A percentile compares a stretch with the other conserved stretches of the same genome.
Evolutionary conservation across 2,329 filamentous ascomycete species (phyloP).

Genomic region (Penicillium sp.): DNA sequence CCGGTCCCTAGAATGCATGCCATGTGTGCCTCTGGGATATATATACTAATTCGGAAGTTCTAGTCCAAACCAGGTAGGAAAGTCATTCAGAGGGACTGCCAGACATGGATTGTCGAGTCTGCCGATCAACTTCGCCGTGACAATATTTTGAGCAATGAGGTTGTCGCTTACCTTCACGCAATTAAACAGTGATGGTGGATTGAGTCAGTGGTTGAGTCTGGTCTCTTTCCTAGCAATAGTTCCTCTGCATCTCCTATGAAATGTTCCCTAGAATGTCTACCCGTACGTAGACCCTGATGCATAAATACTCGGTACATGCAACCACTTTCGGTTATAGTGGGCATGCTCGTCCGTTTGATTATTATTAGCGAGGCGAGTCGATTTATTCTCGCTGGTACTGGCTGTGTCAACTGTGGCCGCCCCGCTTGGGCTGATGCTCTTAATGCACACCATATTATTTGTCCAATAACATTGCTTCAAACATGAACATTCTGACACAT

Average conservation of each 20-base stretch:
- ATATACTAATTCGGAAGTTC: neutral
- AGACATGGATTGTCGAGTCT: constrained; percentile 41
- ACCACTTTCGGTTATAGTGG: neutral
- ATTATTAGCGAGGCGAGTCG: neutral
- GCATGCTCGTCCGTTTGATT: neutral
- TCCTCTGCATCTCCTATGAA: neutral
- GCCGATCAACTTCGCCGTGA: constrained; percentile 32
- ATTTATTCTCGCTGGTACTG: no score
- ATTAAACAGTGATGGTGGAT: constrained; percentile 23
- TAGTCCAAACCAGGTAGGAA: constrained; percentile 12
- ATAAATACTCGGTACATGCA: neutral
- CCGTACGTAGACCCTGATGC: neutral
- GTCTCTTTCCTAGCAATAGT: neutral
- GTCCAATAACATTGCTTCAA: neutral
- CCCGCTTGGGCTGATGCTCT: neutral
- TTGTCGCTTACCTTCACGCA: constrained; percentile 27
- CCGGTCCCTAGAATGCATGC: neutral
- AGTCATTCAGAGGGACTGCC: constrained; percentile 35
- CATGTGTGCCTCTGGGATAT: neutral
- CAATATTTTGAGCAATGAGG: constrained; percentile 25
- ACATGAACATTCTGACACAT: neutral
- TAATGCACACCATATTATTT: neutral
- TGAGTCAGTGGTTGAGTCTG: neutral
- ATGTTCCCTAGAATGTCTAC: neutral
- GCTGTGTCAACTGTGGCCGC: neutral